These are phyloP conservation scores for Lactarius akahatsu DNA, from an alignment of 768 basidiomycete species.

Conservation along the genomic window DNA sequence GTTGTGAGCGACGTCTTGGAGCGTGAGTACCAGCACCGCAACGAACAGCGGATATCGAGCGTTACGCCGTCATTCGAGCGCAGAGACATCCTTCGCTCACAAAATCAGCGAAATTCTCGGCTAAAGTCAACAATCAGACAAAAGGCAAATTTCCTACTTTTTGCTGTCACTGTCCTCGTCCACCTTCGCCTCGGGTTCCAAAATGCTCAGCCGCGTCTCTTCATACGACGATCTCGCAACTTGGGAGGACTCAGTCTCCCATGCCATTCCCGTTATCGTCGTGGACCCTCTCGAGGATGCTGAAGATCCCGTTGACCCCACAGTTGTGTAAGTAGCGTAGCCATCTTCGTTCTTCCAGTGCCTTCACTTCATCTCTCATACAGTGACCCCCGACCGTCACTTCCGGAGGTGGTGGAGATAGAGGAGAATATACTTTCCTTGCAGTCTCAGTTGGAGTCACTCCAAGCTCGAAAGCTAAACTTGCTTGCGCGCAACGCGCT, in stretches of 20 bases:
- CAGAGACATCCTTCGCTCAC: neutral
- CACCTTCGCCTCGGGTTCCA: neutral
- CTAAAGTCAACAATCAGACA: neutral
- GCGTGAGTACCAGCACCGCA: neutral
- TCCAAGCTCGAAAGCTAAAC: slow-evolving; percentile 30
- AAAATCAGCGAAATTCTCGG: neutral
- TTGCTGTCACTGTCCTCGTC: neutral
- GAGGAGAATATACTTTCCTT: slow-evolving; percentile 33
- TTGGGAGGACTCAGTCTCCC: slow-evolving; percentile 29
- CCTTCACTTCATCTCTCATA: neutral
- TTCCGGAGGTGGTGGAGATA: slow-evolving; percentile 32
- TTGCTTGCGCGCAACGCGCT: slow-evolving; percentile 33
- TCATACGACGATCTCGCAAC: slow-evolving; percentile 32
- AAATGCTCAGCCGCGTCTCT: slow-evolving; percentile 29
- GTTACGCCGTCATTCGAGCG: neutral
- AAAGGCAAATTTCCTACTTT: neutral
- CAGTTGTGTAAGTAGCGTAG: slow-evolving; percentile 18
- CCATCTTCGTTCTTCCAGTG: neutral
- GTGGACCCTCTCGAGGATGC: slow-evolving; percentile 27
- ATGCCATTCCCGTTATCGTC: slow-evolving; percentile 24
- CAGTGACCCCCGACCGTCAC: slow-evolving; percentile 33
- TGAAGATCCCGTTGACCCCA: slow-evolving; percentile 26
- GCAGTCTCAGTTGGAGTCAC: slow-evolving; percentile 31
- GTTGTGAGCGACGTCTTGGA: neutral
- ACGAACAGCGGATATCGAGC: neutral